Evolutionary conservation across 2,329 filamentous ascomycete species (phyloP).

Genomic region (Pseudogymnoascus sp.): DNA sequence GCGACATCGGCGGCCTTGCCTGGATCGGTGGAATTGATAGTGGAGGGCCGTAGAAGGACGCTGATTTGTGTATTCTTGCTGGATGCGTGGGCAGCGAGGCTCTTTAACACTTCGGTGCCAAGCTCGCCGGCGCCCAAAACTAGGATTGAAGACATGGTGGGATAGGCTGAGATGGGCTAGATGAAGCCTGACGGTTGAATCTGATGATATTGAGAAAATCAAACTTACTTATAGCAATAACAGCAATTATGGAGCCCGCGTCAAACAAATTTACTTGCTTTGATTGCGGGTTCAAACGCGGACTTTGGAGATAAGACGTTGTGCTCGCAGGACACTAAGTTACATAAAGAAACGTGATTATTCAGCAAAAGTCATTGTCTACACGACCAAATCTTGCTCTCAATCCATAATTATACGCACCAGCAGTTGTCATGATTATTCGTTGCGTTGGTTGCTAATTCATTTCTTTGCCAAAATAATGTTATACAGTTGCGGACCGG

Average conservation of each 20-base stretch:
- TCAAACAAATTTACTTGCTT: not conserved
- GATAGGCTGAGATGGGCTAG: not conserved
- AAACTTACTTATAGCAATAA: not conserved
- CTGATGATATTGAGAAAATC: not conserved
- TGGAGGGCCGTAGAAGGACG: slow-evolving; percentile 46
- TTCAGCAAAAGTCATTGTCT: not conserved
- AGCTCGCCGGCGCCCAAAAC: slow-evolving; percentile 62
- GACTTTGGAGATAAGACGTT: slow-evolving; percentile 4
- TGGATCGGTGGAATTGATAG: slow-evolving; percentile 34
- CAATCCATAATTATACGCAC: not conserved
- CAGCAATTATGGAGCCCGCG: not conserved
- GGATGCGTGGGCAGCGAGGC: slow-evolving; percentile 39
- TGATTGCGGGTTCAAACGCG: not conserved
- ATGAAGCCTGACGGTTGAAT: not conserved
- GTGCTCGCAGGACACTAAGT: not conserved
- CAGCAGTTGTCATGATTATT: not conserved
- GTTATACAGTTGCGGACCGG: not conserved
- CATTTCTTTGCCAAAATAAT: not conserved
- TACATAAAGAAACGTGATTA: slow-evolving; percentile 1
- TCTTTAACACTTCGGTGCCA: slow-evolving; percentile 47
- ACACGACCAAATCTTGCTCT: not conserved
- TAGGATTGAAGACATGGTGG: slow-evolving; percentile 34
- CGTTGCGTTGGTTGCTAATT: not conserved
- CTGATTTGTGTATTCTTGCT: slow-evolving; percentile 33
- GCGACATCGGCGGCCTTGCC: slow-evolving; percentile 40